Conservation (phyloP, 2,329 filamentous ascomycete species). For the Colletotrichum agaves region DNA sequence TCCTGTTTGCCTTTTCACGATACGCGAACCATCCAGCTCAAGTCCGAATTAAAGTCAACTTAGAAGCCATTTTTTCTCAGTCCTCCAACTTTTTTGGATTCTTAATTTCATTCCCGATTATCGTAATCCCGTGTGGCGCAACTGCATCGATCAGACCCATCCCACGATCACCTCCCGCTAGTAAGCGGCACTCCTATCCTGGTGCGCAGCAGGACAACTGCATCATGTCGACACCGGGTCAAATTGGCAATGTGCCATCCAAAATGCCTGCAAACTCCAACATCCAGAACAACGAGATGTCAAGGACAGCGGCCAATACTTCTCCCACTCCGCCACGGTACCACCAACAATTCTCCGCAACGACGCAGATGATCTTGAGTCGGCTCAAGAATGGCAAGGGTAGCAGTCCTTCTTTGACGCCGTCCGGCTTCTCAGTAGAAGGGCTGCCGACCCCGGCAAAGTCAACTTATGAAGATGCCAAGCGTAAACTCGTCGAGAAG, state of each 20-base stretch:
- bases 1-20: not conserved
- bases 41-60: not conserved
- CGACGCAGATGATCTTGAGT: conserved; percentile 43
- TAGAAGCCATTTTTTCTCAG: not conserved
- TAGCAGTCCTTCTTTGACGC: conserved; percentile 21
- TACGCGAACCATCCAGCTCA: not conserved
- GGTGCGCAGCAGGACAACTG: too few relatives aligned
- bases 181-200: too few relatives aligned
- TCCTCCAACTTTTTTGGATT: too few relatives aligned
- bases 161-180: too few relatives aligned
- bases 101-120: too few relatives aligned
- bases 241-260: too few relatives aligned
- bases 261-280: not conserved
- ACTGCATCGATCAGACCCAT: too few relatives aligned
- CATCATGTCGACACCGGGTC: not conserved
- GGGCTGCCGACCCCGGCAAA: not conserved
- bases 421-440: not conserved
- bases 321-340: conserved; percentile 39
- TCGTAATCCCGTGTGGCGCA: too few relatives aligned
- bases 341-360: conserved; percentile 45
- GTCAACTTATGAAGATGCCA: conserved; percentile 28
- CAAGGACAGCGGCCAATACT: too few relatives aligned
- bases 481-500: conserved; percentile 30
- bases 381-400: conserved; percentile 40
- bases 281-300: not conserved